Base-by-base conservation (phyloP, 441 rosid species). In the Gossypium trilobum region DNA sequence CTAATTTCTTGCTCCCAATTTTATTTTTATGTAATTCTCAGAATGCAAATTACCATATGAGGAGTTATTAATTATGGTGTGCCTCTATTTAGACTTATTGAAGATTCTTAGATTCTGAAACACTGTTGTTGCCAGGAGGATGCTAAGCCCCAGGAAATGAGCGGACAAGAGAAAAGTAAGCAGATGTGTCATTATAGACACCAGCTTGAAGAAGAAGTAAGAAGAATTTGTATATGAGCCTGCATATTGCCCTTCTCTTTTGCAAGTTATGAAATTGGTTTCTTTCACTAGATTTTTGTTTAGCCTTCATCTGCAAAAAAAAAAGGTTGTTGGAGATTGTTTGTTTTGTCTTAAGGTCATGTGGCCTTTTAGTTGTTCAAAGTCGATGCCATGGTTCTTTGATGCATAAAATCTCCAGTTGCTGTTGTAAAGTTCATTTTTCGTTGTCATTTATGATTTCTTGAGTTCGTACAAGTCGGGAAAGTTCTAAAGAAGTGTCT, bases 201-300 rank as follows among this genome's bases (percentile, higher is more conserved):
- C 82, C 85, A 87, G 83, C 97, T 92, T 50, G 93, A 90, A 81
- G 84, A 92, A 88, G 97, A 90, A 72, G 97, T 90, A 80, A 85
- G 93, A 77, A 31, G 68, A 13, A 51, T 73, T 27, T 60, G 55
- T 48, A 61, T 42, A 58, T 71, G 2, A 52, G 68, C 74, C 68
- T 56, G 7, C 29, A 46, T 25, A 0, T 63, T 63, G 29, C 19
- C 25, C 8, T 58, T 42, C 22, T 7, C 0, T 68, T 51, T 68
- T 27, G 27, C 72, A 8, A 51, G 46, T 68, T 56, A 51, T 3
- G 39, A 25, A 7, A 50, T 27, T 0, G n/a, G 33, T 48, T 25
- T 50, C 13, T 27, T 59, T 25, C 23, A 2, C 62, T 52, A 27
- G 46, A 48, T 27, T 16, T 50, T n/a, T 0, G 22, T 50, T 68